Base-by-base conservation (phyloP, 202 grass and related monocot genomes). In the Hordeum pubiflorum region DNA sequence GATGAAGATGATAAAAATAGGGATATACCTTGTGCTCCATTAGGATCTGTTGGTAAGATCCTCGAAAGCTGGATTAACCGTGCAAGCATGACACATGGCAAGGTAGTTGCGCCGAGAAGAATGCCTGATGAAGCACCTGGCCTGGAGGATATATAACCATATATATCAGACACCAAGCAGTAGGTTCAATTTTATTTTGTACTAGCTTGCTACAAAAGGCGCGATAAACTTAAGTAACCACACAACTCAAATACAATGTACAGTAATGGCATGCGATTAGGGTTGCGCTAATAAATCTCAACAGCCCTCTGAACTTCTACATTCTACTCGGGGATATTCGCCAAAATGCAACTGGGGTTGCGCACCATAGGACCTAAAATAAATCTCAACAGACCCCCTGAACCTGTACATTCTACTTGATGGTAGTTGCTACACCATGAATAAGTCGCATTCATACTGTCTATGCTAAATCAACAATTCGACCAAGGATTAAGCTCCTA, bases 81-180 rank as follows among this genome's bases (percentile, higher is more conserved):
- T 58, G 96, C 93, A 83, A 99, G 92, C 90, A 99, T 95, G 73
- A 95, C 92, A 13, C 86, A 69, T 15, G 96, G 96, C 27, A 99
- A 66, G 85, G 96, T 99, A 63, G 74, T 86, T 39, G 92, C 82
- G 7, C 90, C 96, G 83, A 99, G 96, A 85, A 99, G 89, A 88
- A 95, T 95, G 54, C 92, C 96, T 64, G 96, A 99, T 17, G 96
- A 95, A 77, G 87, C 88, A 36, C 96, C 92, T 73, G 90, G 90
- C 86, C 96, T 99, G 84, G 13, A 91, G 60, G 36, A 61, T 22
- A 65, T 7, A 68, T 38, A 54, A 34, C 69, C 15, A 65, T 4
- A 69, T 40, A 56, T 22, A 77, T 60, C 58, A 87, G 15, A 18
- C 11, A 37, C 0, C 65, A 39, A 9, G 48, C 17, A 15, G 34